Base-by-base conservation (phyloP, 352 stramenopile species). In the Globisporangium splendens region DNA sequence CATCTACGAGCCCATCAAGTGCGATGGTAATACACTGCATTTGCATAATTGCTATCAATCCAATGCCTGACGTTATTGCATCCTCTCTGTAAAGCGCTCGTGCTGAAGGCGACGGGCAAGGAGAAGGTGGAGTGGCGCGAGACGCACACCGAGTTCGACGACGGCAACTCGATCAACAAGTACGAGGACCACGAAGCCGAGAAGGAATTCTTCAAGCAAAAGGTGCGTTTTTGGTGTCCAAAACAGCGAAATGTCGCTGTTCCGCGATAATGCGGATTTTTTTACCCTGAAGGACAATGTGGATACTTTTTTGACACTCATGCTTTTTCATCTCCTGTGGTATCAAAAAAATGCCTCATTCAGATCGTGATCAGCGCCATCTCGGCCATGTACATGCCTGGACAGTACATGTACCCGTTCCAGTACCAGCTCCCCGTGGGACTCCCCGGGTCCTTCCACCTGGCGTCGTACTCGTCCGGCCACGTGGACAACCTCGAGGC, bases 181-280 rank as follows among this genome's bases (percentile, higher is more conserved):
- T 63, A 61, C 18, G 53, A 80, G 3, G 21, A 66, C 12, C 51
- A 77, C 43, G 55, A 70, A 1, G 69, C 67, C 46, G 65, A 72
- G n/a, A 72, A 83, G 28, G 70, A 80, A 35, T 86, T 91, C 50
- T 88, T 89, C 64, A 88, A 88, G 50, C 61, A 89, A 61, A 86
- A 88, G 47, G 72, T 82, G 8, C 13, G 51, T 6, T 13, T 11
- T 4, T 13, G 24, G 8, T 21, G 18, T 10, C 8, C 8, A 11
- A 42, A n/a, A n/a, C n/a, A n/a, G n/a, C n/a, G n/a, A n/a, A n/a
- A n/a, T n/a, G n/a, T n/a, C n/a, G n/a, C n/a, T n/a, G n/a, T n/a
- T n/a, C n/a, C n/a, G 24, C 24, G 24, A 31, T 31, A 31, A 31
- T 31, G 24, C 24, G 24, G 24, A 31, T 31, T 31, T 31, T 31